These are phyloP conservation scores for Amylocystis lapponica DNA, from an alignment of 768 basidiomycete genomes.

Conservation along the genomic window DNA sequence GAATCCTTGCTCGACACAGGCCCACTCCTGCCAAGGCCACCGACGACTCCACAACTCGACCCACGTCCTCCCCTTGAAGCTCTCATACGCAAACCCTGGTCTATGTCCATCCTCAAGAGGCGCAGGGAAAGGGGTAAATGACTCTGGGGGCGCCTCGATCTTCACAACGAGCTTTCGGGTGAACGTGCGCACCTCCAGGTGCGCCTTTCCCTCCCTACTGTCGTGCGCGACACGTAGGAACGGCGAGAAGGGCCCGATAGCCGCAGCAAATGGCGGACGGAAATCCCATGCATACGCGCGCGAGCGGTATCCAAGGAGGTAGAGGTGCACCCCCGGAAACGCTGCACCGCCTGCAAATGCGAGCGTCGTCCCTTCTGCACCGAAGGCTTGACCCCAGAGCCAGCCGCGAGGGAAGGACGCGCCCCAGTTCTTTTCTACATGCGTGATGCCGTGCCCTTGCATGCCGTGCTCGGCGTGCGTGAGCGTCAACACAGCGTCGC, in stretches of 20 bases:
- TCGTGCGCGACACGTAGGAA: slow-evolving; percentile 15
- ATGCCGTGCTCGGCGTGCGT: slow-evolving; percentile 8
- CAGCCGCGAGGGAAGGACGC: slow-evolving; percentile 19
- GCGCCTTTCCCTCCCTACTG: slow-evolving; percentile 10
- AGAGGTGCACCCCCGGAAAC: slow-evolving; percentile 17
- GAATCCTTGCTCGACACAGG: slow-evolving; percentile 14
- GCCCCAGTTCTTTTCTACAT: slow-evolving; percentile 26
- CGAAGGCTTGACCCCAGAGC: slow-evolving; percentile 21
- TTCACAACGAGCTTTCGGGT: slow-evolving; percentile 10
- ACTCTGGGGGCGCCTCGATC: slow-evolving; percentile 12
- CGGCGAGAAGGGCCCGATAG: slow-evolving; percentile 10
- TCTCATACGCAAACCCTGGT: slow-evolving; percentile 19
- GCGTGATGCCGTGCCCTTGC: slow-evolving; percentile 9
- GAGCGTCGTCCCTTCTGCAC: slow-evolving; percentile 7
- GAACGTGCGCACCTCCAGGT: slow-evolving; percentile 12
- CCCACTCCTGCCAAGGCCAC: slow-evolving; percentile 19
- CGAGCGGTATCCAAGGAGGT: slow-evolving; percentile 22
- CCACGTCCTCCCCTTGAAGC: slow-evolving; percentile 13
- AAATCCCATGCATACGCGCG: slow-evolving; percentile 17
- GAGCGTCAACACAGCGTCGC: slow-evolving; percentile 10
- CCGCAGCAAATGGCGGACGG: slow-evolving; percentile 18
- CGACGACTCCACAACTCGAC: slow-evolving; percentile 10
- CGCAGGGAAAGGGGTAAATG: slow-evolving; percentile 17
- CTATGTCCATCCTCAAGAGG: slow-evolving; percentile 18
- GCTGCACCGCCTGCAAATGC: slow-evolving; percentile 20